Evolutionary conservation across 768 basidiomycete species (phyloP), one percentile per base, ranked within the genome.

Genomic region (Lactarius akahatsu): DNA sequence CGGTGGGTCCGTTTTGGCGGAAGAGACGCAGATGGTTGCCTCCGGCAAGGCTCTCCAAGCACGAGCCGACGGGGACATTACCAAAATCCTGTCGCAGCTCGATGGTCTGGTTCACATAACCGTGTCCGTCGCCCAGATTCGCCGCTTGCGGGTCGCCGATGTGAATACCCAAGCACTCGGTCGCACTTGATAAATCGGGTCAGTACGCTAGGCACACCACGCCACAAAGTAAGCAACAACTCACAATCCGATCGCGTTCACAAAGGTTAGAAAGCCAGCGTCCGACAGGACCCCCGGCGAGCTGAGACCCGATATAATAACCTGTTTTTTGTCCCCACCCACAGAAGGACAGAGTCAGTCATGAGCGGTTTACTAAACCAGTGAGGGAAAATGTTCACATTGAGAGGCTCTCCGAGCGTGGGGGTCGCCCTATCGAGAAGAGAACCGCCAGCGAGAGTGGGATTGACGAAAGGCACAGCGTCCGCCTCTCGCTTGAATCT

Each of bases 61-160:
- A 84, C 0, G 83, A 79, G n/a, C 82, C 83, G 1, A 75, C 3
- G 3, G 74, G 26, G 11, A 36, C 36, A 26, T 71, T 67, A 65
- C 77, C 81, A 56, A 76, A 82, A 61, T 82, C 82, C 69, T 81
- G 71, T 47, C 83, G 78, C 57, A 83, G 72, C 68, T 82, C 81
- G 30, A 78, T 50, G 26, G 78, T 79, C 68, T 83, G 81, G 61
- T 81, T 77, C 58, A 79, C 76, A 64, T 71, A 77, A 15, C 80
- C 80, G 30, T 81, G 75, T 0, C 82, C 82, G 56, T 84, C 83
- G 0, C 83, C 83, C 0, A 83, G 76, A 70, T 84, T 78, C 6
- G 81, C 83, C 1, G 73, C 71, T 72, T 75, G 79, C n/a, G 72
- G 75, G 50, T 52, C 72, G 1, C 78, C 81, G 26, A 75, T 61